Evolutionary conservation across 805 yeast species (phyloP).

Genomic region (Lipomyces sp.): DNA sequence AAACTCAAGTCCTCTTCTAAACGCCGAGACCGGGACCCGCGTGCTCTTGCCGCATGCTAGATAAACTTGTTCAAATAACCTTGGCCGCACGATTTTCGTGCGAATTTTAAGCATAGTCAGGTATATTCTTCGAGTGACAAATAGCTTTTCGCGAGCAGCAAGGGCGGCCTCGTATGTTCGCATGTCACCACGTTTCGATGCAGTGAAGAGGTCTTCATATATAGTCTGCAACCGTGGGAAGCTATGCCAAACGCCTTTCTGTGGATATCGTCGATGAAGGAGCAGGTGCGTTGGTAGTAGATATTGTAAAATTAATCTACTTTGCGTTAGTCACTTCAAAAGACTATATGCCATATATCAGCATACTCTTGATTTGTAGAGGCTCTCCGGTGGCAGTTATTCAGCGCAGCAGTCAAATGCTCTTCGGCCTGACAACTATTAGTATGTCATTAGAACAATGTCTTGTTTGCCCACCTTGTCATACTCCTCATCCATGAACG

Average conservation of each 20-base stretch:
- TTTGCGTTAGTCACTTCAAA: conserved; percentile 8
- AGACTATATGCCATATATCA: conserved; percentile 18
- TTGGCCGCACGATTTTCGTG: conserved; percentile 53
- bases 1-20: conserved; percentile 52
- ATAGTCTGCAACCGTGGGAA: conserved; percentile 52
- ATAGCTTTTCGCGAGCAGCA: conserved; percentile 52
- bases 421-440: conserved; percentile 48
- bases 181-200: conserved; percentile 62
- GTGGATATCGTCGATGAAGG: conserved; percentile 56
- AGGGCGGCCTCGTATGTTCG: conserved; percentile 55
- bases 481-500: conserved; percentile 68
- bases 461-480: conserved; percentile 37
- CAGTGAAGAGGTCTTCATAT: conserved; percentile 56
- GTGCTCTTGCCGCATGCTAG: conserved; percentile 40
- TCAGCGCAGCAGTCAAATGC: conserved; percentile 59
- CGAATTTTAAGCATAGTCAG: conserved; percentile 60
- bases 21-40: conserved; percentile 49
- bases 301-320: conserved; percentile 55
- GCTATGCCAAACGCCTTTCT: conserved; percentile 47
- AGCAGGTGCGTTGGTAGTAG: conserved; percentile 68
- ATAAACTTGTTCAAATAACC: conserved; percentile 54
- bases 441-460: not conserved
- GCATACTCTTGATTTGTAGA: conserved; percentile 45
- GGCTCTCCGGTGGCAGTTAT: conserved; percentile 42
- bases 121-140: conserved; percentile 65